phyloP scores from a whole-genome alignment of 2,329 filamentous ascomycete species.

The Cordyceps fumosorosea region DNA sequence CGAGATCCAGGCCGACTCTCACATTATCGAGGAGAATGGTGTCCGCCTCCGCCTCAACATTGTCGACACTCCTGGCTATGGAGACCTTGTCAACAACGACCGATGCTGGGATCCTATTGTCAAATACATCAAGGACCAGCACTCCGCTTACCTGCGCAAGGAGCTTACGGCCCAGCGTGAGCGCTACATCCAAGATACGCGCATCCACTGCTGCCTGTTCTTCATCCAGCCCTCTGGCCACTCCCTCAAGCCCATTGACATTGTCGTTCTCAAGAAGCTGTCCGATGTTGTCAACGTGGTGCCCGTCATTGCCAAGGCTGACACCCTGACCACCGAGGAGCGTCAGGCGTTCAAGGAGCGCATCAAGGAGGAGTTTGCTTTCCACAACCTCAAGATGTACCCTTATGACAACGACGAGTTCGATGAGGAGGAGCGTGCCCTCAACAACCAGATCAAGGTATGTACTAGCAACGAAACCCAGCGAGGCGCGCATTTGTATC shows the following conservation, averaged over 20 bases:
- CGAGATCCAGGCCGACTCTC: slow-evolving; percentile 95
- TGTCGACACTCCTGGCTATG: slow-evolving; percentile 96
- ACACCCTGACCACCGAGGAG: slow-evolving; percentile 93
- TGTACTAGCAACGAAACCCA: slow-evolving; percentile 17
- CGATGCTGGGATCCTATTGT: slow-evolving; percentile 99
- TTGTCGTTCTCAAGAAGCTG: slow-evolving; percentile 98
- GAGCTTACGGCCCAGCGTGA: slow-evolving; percentile 98
- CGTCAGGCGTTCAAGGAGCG: slow-evolving; percentile 94
- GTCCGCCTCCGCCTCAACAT: slow-evolving; percentile 97
- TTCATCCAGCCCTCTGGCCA: slow-evolving; percentile 99
- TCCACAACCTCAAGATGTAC: slow-evolving; percentile 99
- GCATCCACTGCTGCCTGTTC: slow-evolving; percentile 99
- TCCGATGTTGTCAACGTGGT: slow-evolving; percentile 99
- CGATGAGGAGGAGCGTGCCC: slow-evolving; percentile 87
- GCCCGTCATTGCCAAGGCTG: slow-evolving; percentile 96
- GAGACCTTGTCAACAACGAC: slow-evolving; percentile 99
- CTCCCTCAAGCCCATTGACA: slow-evolving; percentile 98
- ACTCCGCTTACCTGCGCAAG: slow-evolving; percentile 98
- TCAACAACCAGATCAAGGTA: slow-evolving; percentile 97
- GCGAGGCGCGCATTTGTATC: slow-evolving; percentile 10
- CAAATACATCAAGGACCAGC: slow-evolving; percentile 99
- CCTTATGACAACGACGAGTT: slow-evolving; percentile 99
- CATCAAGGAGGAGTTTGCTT: slow-evolving; percentile 99
- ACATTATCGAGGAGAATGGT: slow-evolving; percentile 99
- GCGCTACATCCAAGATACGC: slow-evolving; percentile 97